Evolutionary conservation across 1,139 yeast species (phyloP).

Genomic region (Hansenula lynferdii): DNA sequence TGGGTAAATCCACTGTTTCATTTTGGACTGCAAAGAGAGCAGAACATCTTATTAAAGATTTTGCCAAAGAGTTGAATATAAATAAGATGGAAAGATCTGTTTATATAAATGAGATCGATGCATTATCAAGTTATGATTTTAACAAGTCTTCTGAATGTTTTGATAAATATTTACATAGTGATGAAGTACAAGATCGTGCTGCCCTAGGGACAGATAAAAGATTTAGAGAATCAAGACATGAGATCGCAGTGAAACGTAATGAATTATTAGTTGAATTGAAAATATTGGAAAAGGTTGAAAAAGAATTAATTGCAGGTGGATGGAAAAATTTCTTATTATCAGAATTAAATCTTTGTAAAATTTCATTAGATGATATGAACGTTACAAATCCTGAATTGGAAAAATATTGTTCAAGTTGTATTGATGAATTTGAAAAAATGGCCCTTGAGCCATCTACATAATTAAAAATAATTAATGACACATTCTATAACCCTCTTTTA

Average conservation of each 20-base stretch:
- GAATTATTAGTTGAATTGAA: conserved; percentile 68
- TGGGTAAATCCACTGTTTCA: conserved; percentile 47
- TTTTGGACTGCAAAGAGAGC: conserved; percentile 68
- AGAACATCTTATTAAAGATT: conserved; percentile 37
- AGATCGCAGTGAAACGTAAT: conserved; percentile 70
- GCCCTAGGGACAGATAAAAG: conserved; percentile 30
- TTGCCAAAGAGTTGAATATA: conserved; percentile 34
- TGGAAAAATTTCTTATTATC: conserved; percentile 72
- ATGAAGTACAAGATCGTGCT: conserved; percentile 16
- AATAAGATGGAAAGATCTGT: conserved; percentile 57
- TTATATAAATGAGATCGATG: conserved; percentile 58
- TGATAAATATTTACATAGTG: conserved; percentile 23
- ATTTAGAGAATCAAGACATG: conserved; percentile 47
- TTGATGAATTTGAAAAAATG: conserved; percentile 25
- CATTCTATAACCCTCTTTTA: conserved; percentile 53
- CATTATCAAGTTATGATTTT: conserved; percentile 30
- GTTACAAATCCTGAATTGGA: conserved; percentile 17
- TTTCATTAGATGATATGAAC: conserved; percentile 17
- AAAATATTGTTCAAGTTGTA: conserved; percentile 29
- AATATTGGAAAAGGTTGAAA: conserved; percentile 65
- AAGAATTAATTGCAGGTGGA: conserved; percentile 58
- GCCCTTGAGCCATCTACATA: neutral
- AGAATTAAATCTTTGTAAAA: conserved; percentile 40
- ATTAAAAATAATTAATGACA: no score
- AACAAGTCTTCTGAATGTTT: conserved; percentile 17